Evolutionary conservation across 176 grass and related monocot species (phyloP).

Genomic region (Bromus sterilis): DNA sequence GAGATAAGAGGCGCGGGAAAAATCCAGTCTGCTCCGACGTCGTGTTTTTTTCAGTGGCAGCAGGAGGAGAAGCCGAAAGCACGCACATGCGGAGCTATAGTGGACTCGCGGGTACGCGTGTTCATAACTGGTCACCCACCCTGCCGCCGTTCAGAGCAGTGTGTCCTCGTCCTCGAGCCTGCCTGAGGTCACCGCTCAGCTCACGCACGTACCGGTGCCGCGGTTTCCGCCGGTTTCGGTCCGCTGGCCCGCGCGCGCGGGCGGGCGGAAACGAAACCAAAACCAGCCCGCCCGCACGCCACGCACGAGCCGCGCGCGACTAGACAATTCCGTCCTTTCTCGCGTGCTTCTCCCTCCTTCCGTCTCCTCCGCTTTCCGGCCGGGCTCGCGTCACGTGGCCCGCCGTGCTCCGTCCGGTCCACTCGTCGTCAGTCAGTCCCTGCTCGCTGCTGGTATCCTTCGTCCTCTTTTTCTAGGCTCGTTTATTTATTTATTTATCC

Average conservation of each 20-base stretch:
- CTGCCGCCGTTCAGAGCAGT: neutral
- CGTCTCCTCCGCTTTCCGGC: neutral
- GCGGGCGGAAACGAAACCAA: neutral
- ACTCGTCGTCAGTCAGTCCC: neutral
- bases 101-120: neutral
- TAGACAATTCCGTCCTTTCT: neutral
- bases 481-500: neutral
- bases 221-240: neutral
- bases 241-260: too few relatives aligned
- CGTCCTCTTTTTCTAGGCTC: neutral
- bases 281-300: neutral
- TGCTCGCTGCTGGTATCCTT: neutral
- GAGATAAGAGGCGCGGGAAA: neutral
- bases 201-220: neutral
- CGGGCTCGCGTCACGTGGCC: neutral
- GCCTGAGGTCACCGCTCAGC: constrained; percentile 9
- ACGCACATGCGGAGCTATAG: neutral
- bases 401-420: neutral
- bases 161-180: fast-evolving
- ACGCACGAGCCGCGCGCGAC: neutral
- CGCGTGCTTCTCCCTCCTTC: too few relatives aligned
- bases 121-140: too few relatives aligned
- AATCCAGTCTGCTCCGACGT: too few relatives aligned
- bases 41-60: too few relatives aligned
- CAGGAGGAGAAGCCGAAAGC: neutral